Base-by-base conservation (phyloP, 2,329 filamentous ascomycete species). In the Plenodomus lindquistii region DNA sequence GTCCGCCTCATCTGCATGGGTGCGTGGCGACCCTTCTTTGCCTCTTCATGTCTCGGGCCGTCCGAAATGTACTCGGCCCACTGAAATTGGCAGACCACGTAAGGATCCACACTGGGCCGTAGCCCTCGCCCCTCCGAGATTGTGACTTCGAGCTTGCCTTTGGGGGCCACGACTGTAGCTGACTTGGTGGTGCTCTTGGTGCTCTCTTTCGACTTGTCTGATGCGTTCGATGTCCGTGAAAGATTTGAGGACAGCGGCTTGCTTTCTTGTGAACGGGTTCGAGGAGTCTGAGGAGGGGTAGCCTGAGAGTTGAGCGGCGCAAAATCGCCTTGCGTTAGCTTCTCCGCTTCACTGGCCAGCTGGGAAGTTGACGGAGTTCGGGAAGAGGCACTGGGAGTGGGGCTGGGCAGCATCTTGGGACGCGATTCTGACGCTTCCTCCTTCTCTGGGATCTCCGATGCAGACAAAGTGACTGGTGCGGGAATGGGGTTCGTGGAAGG, bases 41-140 rank as follows among this genome's bases (percentile, higher is more conserved):
- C 42, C 45, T 79, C 79, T 29, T 81, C 82, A 48, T 84, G 78
- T 57, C 86, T 84, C 11, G 92, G 89, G 2, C 91, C 91, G 46
- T 89, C 87, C 1, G 94, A 97, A 46, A 99, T 96, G 62, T 96
- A 87, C 72, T 99, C 94, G 67, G 93, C 96, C 71, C 91, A 89
- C 72, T 99, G 94, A 67, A 97, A 99, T 20, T 97, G 92, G 50
- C 89, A 96, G 10, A 99, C 91, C 43, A 97, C 90, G 65, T 99
- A 99, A 1, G 94, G 94, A 65, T 97, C 90, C 50, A 86, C 85
- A 67, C 91, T 91, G 48, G 86, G 89, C 52, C 88, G 83, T 43
- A 99, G 76, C 9, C 89, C 90, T 63, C 91, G 83, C 40, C 88
- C 94, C 71, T 97, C 91, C 42, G 86, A 81, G 45, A 99, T 94